Evolutionary conservation across 805 yeast species (phyloP), one percentile per base, ranked within the genome.

Genomic region (Maudiozyma barnettii): DNA sequence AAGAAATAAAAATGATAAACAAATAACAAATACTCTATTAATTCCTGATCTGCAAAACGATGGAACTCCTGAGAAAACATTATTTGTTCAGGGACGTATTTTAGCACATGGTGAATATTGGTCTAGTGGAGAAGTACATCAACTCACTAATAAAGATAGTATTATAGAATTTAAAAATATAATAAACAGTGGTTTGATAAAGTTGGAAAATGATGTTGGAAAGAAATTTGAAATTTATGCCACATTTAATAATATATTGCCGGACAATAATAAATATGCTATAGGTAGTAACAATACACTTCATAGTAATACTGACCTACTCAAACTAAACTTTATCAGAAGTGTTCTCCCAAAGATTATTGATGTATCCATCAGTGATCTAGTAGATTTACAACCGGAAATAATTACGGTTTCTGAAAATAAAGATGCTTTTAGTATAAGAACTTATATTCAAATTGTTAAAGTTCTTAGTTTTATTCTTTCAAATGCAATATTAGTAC

Each of bases 181-280:
- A 9, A 41, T 61, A 3, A 52, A 48, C 12, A 65, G 66, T 21
- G 67, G 66, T 3, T 41, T 50, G n/a, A 37, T 40, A 2, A 38
- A 39, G 7, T 43, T 41, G 2, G 45, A 37, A 14, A 20, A 46
- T 13, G 41, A 40, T 2, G 40, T 22, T 13, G 39, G 30, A 13
- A 51, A 54, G 22, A 49, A 56, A 14, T 63, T 60, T 46, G 67
- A 63, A 50, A 49, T 63, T 22, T 63, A 60, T 49, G 66, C 66
- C 2, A 62, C 67, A 2, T 57, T 63, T 40, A 62, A 61, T 40
- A 60, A 57, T 43, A 56, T 63, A 12, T 48, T 62, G 26, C 61
- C 63, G 12, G 23, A 47, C 2, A 36, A 42, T 14, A n/a, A 31
- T 33, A n/a, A 12, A 10, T 10, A 30, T 30, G 14, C 5, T n/a